Conservation (phyloP, 2,329 filamentous ascomycete genomes). For the Cryphonectria japonica region DNA sequence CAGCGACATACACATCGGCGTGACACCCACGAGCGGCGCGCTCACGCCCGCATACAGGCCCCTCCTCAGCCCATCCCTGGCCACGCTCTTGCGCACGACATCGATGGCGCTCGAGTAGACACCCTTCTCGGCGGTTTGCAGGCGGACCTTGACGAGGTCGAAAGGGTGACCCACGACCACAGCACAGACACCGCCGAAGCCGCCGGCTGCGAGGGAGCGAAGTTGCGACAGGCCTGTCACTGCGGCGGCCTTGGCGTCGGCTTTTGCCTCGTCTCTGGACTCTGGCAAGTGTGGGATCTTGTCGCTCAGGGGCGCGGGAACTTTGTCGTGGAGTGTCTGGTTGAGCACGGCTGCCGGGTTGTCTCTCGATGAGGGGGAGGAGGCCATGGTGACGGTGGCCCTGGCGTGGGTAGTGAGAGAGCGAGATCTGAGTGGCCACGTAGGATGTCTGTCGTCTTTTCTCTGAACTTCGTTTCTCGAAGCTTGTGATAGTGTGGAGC, state of each 20-base stretch:
- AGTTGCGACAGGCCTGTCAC: conserved; percentile 55
- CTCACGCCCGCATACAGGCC: conserved; percentile 97
- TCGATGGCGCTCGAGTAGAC: conserved; percentile 91
- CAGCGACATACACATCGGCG: conserved; percentile 87
- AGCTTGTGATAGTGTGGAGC: conserved; percentile 2
- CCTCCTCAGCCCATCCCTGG: conserved; percentile 77
- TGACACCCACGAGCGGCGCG: conserved; percentile 92
- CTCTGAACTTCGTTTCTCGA: not conserved
- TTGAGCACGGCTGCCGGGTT: conserved; percentile 35
- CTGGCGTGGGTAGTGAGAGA: not conserved
- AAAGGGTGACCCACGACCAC: conserved; percentile 96
- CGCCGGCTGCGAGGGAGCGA: conserved; percentile 84
- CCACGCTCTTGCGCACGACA: conserved; percentile 86
- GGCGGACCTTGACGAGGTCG: conserved; percentile 94
- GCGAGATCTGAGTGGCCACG: too few relatives aligned
- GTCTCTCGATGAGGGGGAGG: conserved; percentile 19
- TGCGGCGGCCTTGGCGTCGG: conserved; percentile 46
- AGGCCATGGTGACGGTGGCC: conserved; percentile 14
- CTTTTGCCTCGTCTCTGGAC: conserved; percentile 49
- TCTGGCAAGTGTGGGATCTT: conserved; percentile 50
- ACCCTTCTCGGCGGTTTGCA: conserved; percentile 94
- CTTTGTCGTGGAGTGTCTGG: conserved; percentile 38
- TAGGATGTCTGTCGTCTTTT: not conserved
- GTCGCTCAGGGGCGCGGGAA: conserved; percentile 42
- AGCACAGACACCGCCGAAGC: conserved; percentile 90